Evolutionary conservation across 805 yeast species (phyloP), one percentile per base, ranked within the genome.

Genomic region (Candida saitoana): DNA sequence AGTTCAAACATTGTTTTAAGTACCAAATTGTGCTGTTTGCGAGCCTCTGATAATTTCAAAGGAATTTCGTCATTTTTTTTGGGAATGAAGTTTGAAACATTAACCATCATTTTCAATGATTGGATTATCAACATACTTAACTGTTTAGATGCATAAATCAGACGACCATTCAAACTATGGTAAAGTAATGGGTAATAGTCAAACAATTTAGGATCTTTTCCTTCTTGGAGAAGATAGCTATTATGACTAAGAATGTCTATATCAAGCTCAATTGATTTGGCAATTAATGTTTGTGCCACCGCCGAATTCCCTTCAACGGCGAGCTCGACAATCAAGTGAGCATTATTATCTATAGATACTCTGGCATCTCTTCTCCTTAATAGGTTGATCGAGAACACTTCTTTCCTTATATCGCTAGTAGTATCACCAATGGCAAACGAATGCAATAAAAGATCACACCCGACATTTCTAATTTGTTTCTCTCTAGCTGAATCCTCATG

Each of bases 301-400:
- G 18, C 14, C 22, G 40, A 35, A 12, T 32, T n/a, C 3, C 8
- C n/a, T 54, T 55, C 27, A 57, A 50, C 36, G 4, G 68, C 61
- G 16, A 54, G 40, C 2, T 43, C 45, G 5, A 59, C 49, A n/a
- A 69, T 52, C 8, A 51, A 30, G 2, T 60, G 65, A 1, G 74
- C 57, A 41, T 71, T 67, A 27, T 66, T 64, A 45, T 77, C 80
- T 3, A 78, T 58, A 3, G 75, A 57, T 0, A 69, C 64, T 46
- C 85, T 59, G 3, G 74, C 64, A 42, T 77, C 82, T n/a, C 73
- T 60, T 42, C 64, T 62, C 19, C 62, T 63, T 17, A 74, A 51
- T 8, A 76, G 44, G 25, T 66, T 69, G 5, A 65, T 56, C 0
- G 69, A 62, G 29, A 63, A 55, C 24, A 54, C 51, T 5, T 59